A percentile compares a stretch with the other conserved stretches of the same genome.
phyloP scores from a whole-genome alignment of 2,329 filamentous ascomycete genomes.

The Claviceps spartinae region DNA sequence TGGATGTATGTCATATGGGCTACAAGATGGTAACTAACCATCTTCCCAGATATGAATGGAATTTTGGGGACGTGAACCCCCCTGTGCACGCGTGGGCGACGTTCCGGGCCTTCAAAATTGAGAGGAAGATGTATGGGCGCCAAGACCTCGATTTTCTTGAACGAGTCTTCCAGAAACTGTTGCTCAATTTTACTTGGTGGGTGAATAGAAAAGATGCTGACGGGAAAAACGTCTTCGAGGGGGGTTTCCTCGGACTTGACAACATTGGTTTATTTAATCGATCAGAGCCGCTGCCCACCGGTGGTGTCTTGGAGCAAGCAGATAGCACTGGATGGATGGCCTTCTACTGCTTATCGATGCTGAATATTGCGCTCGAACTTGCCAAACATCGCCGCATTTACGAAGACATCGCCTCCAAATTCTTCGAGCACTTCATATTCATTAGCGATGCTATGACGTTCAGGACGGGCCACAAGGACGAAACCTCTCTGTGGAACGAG shows the following conservation, averaged over 20 bases:
- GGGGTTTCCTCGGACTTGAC: constrained; percentile 87
- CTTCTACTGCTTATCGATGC: constrained; percentile 91
- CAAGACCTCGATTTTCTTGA: constrained; percentile 94
- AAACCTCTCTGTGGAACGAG: constrained; percentile 89
- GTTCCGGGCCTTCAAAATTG: constrained; percentile 95
- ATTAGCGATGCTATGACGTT: constrained; percentile 96
- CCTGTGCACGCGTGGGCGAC: constrained; percentile 94
- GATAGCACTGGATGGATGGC: constrained; percentile 99
- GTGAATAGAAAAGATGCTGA: constrained; percentile 91
- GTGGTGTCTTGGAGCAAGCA: constrained; percentile 86
- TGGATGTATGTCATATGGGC: neutral
- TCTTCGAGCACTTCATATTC: constrained; percentile 97
- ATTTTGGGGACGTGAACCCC: constrained; percentile 93
- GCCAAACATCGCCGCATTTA: constrained; percentile 92
- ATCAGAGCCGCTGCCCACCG: constrained; percentile 86
- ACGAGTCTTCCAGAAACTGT: constrained; percentile 87
- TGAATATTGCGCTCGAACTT: constrained; percentile 90
- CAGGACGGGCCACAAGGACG: constrained; percentile 52
- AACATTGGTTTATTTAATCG: constrained; percentile 97
- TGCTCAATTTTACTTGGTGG: constrained; percentile 99
- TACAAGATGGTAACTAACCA: constrained; percentile 6
- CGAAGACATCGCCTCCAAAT: constrained; percentile 94
- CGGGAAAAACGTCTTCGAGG: constrained; percentile 95
- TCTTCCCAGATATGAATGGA: constrained; percentile 67
- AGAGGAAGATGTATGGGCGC: constrained; percentile 89